These are phyloP conservation scores for Castanea mollissima DNA, from an alignment of 306 rosid species.

Conservation along the genomic window DNA sequence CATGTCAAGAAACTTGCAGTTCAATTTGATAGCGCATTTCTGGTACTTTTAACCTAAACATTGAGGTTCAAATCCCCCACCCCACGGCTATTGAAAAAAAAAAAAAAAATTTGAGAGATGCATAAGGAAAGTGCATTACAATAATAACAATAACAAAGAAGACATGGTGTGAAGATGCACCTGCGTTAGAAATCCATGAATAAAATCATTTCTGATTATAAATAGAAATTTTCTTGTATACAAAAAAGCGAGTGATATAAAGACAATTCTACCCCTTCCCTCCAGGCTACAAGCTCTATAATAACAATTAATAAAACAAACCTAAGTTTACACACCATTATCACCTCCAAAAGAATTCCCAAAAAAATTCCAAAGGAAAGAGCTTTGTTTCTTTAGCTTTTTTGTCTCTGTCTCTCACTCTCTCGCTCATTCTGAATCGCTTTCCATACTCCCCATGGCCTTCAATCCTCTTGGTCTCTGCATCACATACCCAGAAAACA, in stretches of 20 bases:
- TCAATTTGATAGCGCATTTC: too few relatives aligned
- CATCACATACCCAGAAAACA: slow-evolving; percentile 12
- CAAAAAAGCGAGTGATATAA: background rate
- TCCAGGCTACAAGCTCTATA: background rate
- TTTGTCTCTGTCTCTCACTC: too few relatives aligned
- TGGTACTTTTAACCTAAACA: too few relatives aligned
- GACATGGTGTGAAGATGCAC: too few relatives aligned
- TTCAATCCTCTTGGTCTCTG: slow-evolving; percentile 84
- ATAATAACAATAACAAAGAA: too few relatives aligned
- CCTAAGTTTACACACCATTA: background rate
- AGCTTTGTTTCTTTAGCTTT: background rate
- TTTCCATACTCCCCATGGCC: slow-evolving; percentile 79
- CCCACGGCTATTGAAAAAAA: too few relatives aligned
- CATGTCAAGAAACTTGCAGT: too few relatives aligned
- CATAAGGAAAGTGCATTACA: too few relatives aligned
- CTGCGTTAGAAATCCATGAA: background rate
- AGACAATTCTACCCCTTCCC: slow-evolving; percentile 9
- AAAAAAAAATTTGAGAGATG: too few relatives aligned
- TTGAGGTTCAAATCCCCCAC: too few relatives aligned
- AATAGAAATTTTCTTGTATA: background rate
- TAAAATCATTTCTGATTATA: background rate
- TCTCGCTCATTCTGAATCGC: slow-evolving; percentile 58
- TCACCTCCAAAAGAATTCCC: background rate
- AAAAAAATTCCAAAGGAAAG: slow-evolving; percentile 10
- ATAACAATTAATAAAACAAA: background rate